A percentile compares a stretch with the other conserved stretches of the same genome.
Evolutionary conservation across 352 stramenopile species (phyloP).

Genomic region (Phytophthora idaei): DNA sequence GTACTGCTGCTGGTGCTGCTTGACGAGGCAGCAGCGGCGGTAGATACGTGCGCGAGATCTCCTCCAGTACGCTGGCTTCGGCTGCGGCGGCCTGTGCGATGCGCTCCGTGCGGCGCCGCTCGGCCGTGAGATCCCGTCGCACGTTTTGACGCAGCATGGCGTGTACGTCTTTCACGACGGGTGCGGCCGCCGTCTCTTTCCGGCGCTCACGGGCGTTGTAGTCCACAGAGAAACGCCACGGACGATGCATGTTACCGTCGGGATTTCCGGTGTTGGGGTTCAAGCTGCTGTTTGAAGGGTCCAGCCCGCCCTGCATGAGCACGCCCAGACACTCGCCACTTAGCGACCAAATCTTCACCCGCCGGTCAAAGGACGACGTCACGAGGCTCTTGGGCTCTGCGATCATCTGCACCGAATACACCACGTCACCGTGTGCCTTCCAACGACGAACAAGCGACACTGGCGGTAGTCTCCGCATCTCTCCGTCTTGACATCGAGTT

Average conservation of each 20-base stretch:
- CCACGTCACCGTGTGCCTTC: slow-evolving; percentile 73
- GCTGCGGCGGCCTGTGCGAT: slow-evolving; percentile 20
- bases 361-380: slow-evolving; percentile 80
- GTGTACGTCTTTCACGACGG: slow-evolving; percentile 69
- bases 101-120: slow-evolving; percentile 22
- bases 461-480: slow-evolving; percentile 22
- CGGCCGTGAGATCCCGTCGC: slow-evolving; percentile 26
- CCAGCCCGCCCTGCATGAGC: slow-evolving; percentile 75
- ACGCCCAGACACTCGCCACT: slow-evolving; percentile 70
- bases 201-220: slow-evolving; percentile 73
- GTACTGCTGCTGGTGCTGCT: neutral
- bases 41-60: slow-evolving; percentile 46
- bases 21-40: slow-evolving; percentile 39
- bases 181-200: slow-evolving; percentile 60
- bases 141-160: slow-evolving; percentile 32
- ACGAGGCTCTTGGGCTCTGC: slow-evolving; percentile 69
- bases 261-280: slow-evolving; percentile 1
- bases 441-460: slow-evolving; percentile 61
- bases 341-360: slow-evolving; percentile 76
- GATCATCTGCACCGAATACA: slow-evolving; percentile 82
- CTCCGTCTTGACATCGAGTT: slow-evolving; percentile 22
- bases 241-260: slow-evolving; percentile 21
- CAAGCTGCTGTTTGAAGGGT: slow-evolving; percentile 33
- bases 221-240: slow-evolving; percentile 79
- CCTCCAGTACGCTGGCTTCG: slow-evolving; percentile 44